phyloP scores from a whole-genome alignment of 2,329 filamentous ascomycete species.

The Alternaria incomplexa region DNA sequence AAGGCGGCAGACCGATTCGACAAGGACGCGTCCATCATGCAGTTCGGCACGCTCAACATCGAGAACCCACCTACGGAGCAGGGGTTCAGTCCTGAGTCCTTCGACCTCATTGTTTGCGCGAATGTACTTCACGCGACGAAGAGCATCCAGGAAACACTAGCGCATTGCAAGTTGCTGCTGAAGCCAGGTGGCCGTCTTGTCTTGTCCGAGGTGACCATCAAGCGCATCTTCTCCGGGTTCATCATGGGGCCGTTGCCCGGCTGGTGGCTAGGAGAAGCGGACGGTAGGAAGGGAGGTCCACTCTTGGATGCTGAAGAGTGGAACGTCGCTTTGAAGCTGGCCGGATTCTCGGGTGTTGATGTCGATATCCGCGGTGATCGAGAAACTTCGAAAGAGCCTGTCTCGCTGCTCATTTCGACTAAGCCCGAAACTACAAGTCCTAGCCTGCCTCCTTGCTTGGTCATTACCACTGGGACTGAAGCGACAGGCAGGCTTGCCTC shows the following conservation, averaged over 20 bases:
- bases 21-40: constrained; percentile 3
- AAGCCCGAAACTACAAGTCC: neutral
- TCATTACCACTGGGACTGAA: constrained; percentile 1
- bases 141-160: constrained; percentile 5
- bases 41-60: constrained; percentile 7
- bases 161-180: constrained; percentile 5
- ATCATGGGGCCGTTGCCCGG: constrained; percentile 9
- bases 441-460: neutral
- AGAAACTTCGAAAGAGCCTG: constrained; percentile 7
- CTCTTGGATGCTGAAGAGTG: constrained; percentile 6
- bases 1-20: constrained; percentile 6
- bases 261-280: constrained; percentile 9
- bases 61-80: constrained; percentile 4
- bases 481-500: neutral
- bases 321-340: constrained; percentile 3
- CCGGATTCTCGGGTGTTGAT: constrained; percentile 10
- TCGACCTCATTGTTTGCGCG: constrained; percentile 6
- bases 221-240: constrained; percentile 10
- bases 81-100: constrained; percentile 3
- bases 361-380: constrained; percentile 8
- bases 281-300: constrained; percentile 4
- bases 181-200: constrained; percentile 5
- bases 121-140: constrained; percentile 9
- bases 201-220: constrained; percentile 10
- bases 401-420: constrained; percentile 7